Evolutionary conservation across 495 filamentous ascomycete genomes (phyloP), one percentile per base, ranked within the genome.

Genomic region (Podospora appendiculata): DNA sequence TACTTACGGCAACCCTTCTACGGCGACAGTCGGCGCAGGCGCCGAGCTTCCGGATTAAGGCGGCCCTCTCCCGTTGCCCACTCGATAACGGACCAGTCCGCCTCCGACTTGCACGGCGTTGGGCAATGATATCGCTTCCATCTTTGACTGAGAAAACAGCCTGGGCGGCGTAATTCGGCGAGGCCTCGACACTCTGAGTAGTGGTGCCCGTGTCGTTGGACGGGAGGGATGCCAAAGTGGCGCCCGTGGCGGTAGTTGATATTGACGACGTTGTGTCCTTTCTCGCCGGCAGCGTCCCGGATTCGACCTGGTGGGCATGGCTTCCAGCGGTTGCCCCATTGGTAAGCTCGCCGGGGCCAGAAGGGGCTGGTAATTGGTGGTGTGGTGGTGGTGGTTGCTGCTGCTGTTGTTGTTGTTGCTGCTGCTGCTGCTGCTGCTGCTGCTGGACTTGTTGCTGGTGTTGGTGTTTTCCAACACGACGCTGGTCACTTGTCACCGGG

Each of bases 131-230:
- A 62, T 72, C 71, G 48, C 59, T 64, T 25, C 74, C 74, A 64
- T 77, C 73, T 54, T 66, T 70, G 25, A 74, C 68, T 8, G 73
- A 76, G 59, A 76, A 76, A 41, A 74, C 72, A 47, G 64, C 70
- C 57, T 76, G 73, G 40, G 56, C 50, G 12, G 56, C 45, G 36
- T 59, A 60, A 47, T 42, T 61, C 8, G 65, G 58, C 16, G 73
- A 69, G 33, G 69, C 59, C 53, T 70, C 69, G 57, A 68, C 63
- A 58, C 68, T 73, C 53, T 73, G 75, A 33, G 64, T 62, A 34
- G 70, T 74, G 48, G 65, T 58, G 33, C 63, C 62, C 35, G 73
- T 71, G 42, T 72, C 72, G 53, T 56, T 61, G 33, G 72, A 71
- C 40, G 62, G 51, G 35, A 68, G 60, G 35, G 69, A 65, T 9